Evolutionary conservation across 495 filamentous ascomycete genomes (phyloP).

Genomic region (Schizothecium vesticola): DNA sequence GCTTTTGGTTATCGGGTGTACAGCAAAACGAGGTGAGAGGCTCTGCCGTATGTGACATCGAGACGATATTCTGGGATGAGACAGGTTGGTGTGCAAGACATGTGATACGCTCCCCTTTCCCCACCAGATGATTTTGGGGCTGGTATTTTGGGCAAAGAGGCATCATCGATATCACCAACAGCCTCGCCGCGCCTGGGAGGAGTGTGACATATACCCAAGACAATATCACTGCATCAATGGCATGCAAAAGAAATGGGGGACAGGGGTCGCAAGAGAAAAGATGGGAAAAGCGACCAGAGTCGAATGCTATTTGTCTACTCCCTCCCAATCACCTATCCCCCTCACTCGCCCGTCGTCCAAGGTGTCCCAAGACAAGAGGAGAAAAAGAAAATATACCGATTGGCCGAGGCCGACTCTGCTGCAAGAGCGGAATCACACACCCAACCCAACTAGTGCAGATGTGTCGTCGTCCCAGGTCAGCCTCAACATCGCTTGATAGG

Average conservation of each 20-base stretch:
- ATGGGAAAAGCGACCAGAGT: not conserved
- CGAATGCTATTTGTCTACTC: not conserved
- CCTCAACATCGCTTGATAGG: not conserved
- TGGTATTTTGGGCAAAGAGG: not conserved
- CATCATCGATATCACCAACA: not conserved
- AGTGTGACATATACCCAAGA: not conserved
- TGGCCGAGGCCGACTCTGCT: not conserved
- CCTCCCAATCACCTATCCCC: not conserved
- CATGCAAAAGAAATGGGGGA: not conserved
- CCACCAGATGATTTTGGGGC: too few relatives aligned
- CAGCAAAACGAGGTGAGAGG: not conserved
- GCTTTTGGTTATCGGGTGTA: not conserved
- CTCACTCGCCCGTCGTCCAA: not conserved
- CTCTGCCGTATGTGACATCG: not conserved
- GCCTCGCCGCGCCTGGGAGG: not conserved
- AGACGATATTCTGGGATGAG: not conserved
- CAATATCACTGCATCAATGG: not conserved
- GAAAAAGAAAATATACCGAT: not conserved
- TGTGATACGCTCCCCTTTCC: too few relatives aligned
- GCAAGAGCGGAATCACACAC: not conserved
- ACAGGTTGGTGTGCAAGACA: not conserved
- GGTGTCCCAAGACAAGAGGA: not conserved
- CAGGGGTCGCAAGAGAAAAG: not conserved
- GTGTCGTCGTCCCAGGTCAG: too few relatives aligned
- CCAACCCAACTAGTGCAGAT: too few relatives aligned